Base-by-base conservation (phyloP, 352 stramenopile species). In the Blastocystis sp. region DNA sequence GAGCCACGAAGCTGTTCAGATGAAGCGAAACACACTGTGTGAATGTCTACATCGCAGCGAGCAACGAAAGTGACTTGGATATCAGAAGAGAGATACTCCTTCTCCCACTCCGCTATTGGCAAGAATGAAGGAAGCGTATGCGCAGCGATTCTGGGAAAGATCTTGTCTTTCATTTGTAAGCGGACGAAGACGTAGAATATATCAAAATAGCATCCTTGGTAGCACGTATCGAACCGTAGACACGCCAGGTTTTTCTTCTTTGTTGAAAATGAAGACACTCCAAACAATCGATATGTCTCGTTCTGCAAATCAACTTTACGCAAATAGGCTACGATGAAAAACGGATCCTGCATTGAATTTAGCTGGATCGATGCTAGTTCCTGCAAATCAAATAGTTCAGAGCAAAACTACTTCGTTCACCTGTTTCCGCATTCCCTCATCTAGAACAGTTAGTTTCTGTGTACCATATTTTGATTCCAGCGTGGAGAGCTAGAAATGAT, bases 181-280 rank as follows among this genome's bases (percentile, higher is more conserved):
- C 64, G 11, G 20, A 80, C 11, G 45, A 80, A 80, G 9, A 80
- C 37, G 45, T 80, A 80, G 23, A 43, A 80, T 45, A 80, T 80
- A 7, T 80, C 70, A 43, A 61, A 80, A 41, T 80, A 80, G 45
- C 43, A 41, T n/a, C 70, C 70, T n/a, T 64, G 70, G 64, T 63
- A 80, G 55, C 70, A 80, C 50, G 70, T 80, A 64, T 80, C 70
- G 26, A 80, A 80, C 5, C 70, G 70, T 11, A 80, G 13, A 64
- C 70, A 80, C 6, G 45, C 45, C 39, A 80, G 15, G 29, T 64
- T 54, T 39, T 80, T 80, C 41, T 80, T 20, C 7, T 62, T 80
- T 23, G 55, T 62, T 1, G 55, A 43, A 41, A 80, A 80, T 7
- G 70, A 63, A 34, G 70, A 80, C 6, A 80, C 70, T 61, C 70